A percentile compares a stretch with the other conserved stretches of the same genome.
Evolutionary conservation across 495 filamentous ascomycete genomes (phyloP).

Genomic region (Xylaria sp.): DNA sequence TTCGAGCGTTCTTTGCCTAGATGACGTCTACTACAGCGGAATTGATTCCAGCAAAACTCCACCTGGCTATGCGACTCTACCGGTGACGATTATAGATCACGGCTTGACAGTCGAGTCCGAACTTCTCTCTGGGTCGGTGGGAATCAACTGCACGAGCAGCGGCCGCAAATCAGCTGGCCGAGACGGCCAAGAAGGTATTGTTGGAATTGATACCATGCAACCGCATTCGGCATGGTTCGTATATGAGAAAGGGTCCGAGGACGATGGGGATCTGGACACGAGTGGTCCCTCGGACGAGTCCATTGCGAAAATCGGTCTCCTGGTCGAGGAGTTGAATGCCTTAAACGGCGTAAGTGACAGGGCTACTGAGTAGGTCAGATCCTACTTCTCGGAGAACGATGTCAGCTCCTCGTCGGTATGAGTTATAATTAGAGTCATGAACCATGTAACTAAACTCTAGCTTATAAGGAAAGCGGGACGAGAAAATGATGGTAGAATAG

Average conservation of each 20-base stretch:
- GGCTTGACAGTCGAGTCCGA: not conserved
- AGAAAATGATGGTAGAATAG: not conserved
- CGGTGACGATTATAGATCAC: not conserved
- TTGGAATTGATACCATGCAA: slow-evolving; percentile 3
- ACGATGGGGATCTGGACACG: not conserved
- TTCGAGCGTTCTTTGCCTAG: not conserved
- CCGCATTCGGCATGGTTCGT: not conserved
- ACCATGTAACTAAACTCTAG: not conserved
- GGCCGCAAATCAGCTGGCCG: not conserved
- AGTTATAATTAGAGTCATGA: not conserved
- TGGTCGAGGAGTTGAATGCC: not conserved
- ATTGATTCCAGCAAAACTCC: not conserved
- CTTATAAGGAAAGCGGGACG: not conserved
- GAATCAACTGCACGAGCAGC: slow-evolving; percentile 1
- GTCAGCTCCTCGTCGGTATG: not conserved
- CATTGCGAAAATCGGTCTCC: not conserved
- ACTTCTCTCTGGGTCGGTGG: not conserved
- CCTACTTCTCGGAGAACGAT: not conserved
- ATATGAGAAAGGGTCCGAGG: not conserved
- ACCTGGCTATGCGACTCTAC: not conserved
- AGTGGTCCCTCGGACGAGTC: not conserved
- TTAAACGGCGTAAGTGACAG: not conserved
- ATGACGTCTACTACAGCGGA: not conserved
- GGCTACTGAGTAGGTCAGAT: not conserved
- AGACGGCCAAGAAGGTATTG: not conserved